Evolutionary conservation across 148 eudicot species (phyloP), one percentile per base, ranked within the genome.

Genomic region (Suaeda aralocaspica): DNA sequence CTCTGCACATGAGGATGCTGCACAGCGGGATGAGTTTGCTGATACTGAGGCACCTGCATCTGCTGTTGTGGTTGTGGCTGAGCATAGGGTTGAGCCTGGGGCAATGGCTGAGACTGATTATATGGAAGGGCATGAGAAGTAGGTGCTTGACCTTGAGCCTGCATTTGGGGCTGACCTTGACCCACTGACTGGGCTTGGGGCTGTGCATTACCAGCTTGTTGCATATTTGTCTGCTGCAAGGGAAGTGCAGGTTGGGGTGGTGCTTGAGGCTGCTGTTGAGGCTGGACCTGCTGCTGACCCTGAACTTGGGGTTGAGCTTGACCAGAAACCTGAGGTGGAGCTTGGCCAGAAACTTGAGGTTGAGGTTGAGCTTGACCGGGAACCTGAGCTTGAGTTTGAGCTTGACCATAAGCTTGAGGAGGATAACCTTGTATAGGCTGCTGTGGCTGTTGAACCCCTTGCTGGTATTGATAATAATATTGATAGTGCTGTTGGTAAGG

Each of bases 401-500:
- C 45, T 31, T 73, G 92, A 36, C 64, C 74, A 67, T 82, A 80
- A 15, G 71, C 76, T 22, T 68, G 82, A 42, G 60, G 46, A 59
- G 74, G 78, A 30, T 82, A 79, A 22, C 76, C 84, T 70, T 82
- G 90, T 70, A 79, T 12, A 41, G 79, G 84, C 62, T 49, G 74
- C 66, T 80, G 89, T 24, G 78, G 82, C 64, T 45, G 77, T 29
- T 74, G 86, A 39, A 51, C 70, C n/a, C 79, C 83, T 42, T 88
- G 92, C 71, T 79, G 89, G 65, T 80, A 80, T 49, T 78, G 89
- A 59, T 86, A 89, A 36, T 78, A 66, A 42, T 83, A 79, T 73
- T 82, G 88, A 53, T 91, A 66, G 5, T 78, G 57, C 58, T 74
- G 96, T 59, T 82, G 88, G 69, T 86, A 81, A 0, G 91, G 88